phyloP scores from a whole-genome alignment of 2,329 filamentous ascomycete genomes.

The Paraphaeosphaeria sporulosa region DNA sequence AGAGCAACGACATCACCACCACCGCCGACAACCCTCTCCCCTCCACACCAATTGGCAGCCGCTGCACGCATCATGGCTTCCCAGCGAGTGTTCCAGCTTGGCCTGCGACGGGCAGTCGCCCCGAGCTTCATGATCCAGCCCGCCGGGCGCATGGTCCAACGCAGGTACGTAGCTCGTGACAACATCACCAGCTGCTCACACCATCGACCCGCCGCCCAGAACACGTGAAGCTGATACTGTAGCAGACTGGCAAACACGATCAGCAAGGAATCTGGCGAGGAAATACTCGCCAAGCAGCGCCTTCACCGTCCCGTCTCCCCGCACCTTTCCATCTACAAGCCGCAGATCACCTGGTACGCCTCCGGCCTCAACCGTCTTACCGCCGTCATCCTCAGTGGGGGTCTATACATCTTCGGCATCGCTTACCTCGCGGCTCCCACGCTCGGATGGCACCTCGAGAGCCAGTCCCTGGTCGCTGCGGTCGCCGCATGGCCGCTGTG shows the following conservation, averaged over 20 bases:
- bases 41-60: conserved; percentile 27
- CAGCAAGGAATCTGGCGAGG: conserved; percentile 60
- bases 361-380: conserved; percentile 83
- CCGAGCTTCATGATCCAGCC: conserved; percentile 53
- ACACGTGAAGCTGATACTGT: conserved; percentile 19
- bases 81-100: conserved; percentile 56
- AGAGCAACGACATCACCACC: conserved; percentile 41
- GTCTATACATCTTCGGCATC: conserved; percentile 80
- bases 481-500: conserved; percentile 68
- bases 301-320: conserved; percentile 81
- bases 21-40: conserved; percentile 33
- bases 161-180: conserved; percentile 53
- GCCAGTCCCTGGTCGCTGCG: conserved; percentile 67
- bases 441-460: conserved; percentile 74
- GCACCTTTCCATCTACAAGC: conserved; percentile 85
- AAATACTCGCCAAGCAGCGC: conserved; percentile 83
- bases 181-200: conserved; percentile 18
- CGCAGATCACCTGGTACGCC: conserved; percentile 84
- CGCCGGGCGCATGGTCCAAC: conserved; percentile 53
- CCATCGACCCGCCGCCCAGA: conserved; percentile 4
- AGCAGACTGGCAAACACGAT: conserved; percentile 63
- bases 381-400: conserved; percentile 74
- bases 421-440: conserved; percentile 83
- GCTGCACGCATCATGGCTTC: conserved; percentile 48
- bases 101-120: conserved; percentile 51